Base-by-base conservation (phyloP, 2,329 filamentous ascomycete genomes). In the Gyromitra esculenta region DNA sequence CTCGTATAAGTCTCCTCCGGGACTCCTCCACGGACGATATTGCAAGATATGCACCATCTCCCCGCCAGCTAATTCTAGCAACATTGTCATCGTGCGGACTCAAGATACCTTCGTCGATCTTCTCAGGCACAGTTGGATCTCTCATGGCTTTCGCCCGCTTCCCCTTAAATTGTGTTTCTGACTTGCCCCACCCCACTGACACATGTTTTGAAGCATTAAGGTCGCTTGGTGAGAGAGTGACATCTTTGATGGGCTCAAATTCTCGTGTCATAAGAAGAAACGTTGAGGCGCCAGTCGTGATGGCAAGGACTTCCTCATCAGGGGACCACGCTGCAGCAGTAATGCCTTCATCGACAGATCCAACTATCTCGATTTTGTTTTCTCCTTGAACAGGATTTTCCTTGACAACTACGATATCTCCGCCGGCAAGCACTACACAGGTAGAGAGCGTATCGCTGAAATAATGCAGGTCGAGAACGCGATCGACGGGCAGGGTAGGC, bases 141-240 rank as follows among this genome's bases (percentile, higher is more conserved):
- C 93, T 89, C 79, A 98, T 86, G 21, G 94, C 94, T 84, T 89
- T 91, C 73, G 94, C 95, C 78, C 94, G 90, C 81, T 92, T 93
- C 65, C 96, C 96, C 82, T 97, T 92, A 83, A 99, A 99, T 83
- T 99, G 96, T 0, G 96, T 99, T 84, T 99, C 96, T 82, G 92
- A 93, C 86, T 98, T 98, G 76, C 96, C 96, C 96, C 96, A 99
- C 64, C 96, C 96, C 25, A 99, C 95, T 21, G 94, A 96, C 73
- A 97, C 96, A 85, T 97, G 94, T 83, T 91, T 96, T 35, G 92
- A 98, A n/a, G 90, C 89, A 80, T 91, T 91, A 78, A 97, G 88
- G 83, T 97, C 95, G 57, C 94, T 92, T 0, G 86, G 82, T 0
- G 88, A 89, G 83, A 98, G 89, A 43, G 87, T 85, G 67, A 92